Evolutionary conservation across 1,139 yeast species (phyloP).

Genomic region (Candida sp.): DNA sequence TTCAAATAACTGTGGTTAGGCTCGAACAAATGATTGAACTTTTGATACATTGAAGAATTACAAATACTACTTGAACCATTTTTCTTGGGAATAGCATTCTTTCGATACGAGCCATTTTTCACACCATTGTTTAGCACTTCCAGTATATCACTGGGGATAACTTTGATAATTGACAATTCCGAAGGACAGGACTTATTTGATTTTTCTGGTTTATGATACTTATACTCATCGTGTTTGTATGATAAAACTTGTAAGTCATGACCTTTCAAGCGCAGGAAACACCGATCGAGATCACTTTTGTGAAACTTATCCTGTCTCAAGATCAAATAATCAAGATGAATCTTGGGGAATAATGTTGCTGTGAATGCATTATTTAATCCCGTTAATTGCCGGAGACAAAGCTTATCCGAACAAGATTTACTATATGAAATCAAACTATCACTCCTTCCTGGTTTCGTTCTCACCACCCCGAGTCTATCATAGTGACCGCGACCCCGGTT

Average conservation of each 20-base stretch:
- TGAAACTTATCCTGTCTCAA: slow-evolving; percentile 37
- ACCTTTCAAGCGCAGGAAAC: slow-evolving; percentile 31
- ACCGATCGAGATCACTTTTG: slow-evolving; percentile 43
- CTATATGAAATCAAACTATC: slow-evolving; percentile 72
- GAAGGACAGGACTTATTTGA: slow-evolving; percentile 23
- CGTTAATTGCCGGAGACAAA: slow-evolving; percentile 58
- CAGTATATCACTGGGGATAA: slow-evolving; percentile 19
- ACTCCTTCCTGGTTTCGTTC: slow-evolving; percentile 89
- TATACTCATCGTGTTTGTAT: slow-evolving; percentile 21
- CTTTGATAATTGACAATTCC: slow-evolving; percentile 30
- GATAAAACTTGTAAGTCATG: slow-evolving; percentile 18
- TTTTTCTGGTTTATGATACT: slow-evolving; percentile 20
- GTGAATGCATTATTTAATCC: slow-evolving; percentile 58
- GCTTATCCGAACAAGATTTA: slow-evolving; percentile 87
- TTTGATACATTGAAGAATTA: slow-evolving; percentile 20
- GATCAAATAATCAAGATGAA: slow-evolving; percentile 51
- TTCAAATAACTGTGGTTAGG: slow-evolving; percentile 16
- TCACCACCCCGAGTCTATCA: slow-evolving; percentile 54
- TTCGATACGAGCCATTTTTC: slow-evolving; percentile 46
- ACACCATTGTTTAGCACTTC: slow-evolving; percentile 55
- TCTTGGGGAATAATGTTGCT: slow-evolving; percentile 32
- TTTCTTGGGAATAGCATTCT: slow-evolving; percentile 38
- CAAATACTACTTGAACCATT: slow-evolving; percentile 46
- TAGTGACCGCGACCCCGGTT: slow-evolving; percentile 68
- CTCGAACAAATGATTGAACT: slow-evolving; percentile 7